Percentiles rank a stretch among this genome's conserved stretches.
These are phyloP conservation scores for Umbelopsis isabellina DNA, from an alignment of 192 early-diverging fungal genomes.

Conservation along the genomic window DNA sequence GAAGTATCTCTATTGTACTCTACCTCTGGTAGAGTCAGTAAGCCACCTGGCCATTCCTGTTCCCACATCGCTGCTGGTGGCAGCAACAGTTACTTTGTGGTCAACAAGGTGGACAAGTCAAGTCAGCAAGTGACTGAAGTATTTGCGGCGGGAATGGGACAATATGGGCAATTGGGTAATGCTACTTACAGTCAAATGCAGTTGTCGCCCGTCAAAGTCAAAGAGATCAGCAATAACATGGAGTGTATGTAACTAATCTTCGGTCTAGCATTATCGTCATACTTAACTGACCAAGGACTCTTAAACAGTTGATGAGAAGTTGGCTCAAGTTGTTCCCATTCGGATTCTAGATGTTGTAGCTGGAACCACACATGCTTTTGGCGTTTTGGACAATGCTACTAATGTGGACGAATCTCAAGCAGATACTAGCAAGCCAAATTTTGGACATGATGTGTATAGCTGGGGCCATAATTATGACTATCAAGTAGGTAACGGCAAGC, in stretches of 20 bases:
- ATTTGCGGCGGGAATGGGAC: conserved; percentile 47
- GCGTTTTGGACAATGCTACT: conserved; percentile 45
- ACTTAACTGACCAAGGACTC: neutral
- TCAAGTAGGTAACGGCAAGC: conserved; percentile 44
- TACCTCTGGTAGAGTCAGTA: conserved; percentile 25
- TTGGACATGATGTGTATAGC: conserved; percentile 44
- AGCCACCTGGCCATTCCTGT: conserved; percentile 21
- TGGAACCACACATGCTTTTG: conserved; percentile 46
- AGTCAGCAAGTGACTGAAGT: conserved; percentile 32
- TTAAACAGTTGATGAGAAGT: conserved; percentile 36
- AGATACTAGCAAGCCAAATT: conserved; percentile 24
- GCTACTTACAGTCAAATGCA: conserved; percentile 38
- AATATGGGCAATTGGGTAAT: conserved; percentile 51
- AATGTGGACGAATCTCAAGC: conserved; percentile 7
- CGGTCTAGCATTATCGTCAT: neutral
- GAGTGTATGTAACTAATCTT: neutral
- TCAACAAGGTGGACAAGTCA: conserved; percentile 30
- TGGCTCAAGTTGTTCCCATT: conserved; percentile 42
- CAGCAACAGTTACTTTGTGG: conserved; percentile 42
- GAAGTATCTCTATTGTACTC: conserved; percentile 36
- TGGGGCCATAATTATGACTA: conserved; percentile 48
- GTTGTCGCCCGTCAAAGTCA: conserved; percentile 10
- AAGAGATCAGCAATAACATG: neutral
- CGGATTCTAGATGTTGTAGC: conserved; percentile 39
- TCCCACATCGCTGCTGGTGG: conserved; percentile 49